A percentile compares a stretch with the other conserved stretches of the same genome.
These are phyloP conservation scores for Claviceps sp. DNA, from an alignment of 2,329 filamentous ascomycete genomes.

Conservation along the genomic window DNA sequence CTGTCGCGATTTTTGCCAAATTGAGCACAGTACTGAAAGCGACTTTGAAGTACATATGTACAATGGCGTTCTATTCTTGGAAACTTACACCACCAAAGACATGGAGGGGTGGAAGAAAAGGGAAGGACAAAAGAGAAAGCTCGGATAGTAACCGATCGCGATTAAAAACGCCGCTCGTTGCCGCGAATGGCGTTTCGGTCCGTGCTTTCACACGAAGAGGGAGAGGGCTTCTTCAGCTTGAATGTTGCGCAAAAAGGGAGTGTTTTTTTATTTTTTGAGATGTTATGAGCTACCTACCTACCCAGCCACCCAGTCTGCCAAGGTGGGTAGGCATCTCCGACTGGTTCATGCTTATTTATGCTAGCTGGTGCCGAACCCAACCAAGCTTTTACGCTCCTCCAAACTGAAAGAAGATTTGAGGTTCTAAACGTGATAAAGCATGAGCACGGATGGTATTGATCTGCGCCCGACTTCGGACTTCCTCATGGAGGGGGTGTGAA, in stretches of 20 bases:
- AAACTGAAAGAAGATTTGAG: background rate
- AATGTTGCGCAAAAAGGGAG: background rate
- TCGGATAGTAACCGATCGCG: slow-evolving; percentile 3
- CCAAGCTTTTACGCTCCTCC: background rate
- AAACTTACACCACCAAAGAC: background rate
- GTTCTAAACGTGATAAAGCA: background rate
- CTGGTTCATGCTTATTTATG: background rate
- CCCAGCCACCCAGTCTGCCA: background rate
- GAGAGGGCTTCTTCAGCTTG: background rate
- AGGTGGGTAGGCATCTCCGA: slow-evolving; percentile 2
- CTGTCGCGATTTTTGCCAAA: too few relatives aligned
- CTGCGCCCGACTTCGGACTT: background rate
- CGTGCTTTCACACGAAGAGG: background rate
- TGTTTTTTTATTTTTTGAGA: background rate
- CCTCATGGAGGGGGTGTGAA: background rate
- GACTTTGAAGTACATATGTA: too few relatives aligned
- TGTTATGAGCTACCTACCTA: background rate
- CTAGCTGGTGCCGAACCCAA: background rate
- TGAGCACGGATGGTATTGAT: background rate
- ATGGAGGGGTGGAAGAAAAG: background rate
- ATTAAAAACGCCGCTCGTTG: background rate
- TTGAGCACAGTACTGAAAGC: too few relatives aligned
- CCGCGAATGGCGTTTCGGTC: background rate
- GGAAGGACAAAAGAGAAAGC: background rate
- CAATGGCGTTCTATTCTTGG: background rate